A percentile compares a stretch with the other conserved stretches of the same genome.
phyloP scores from a whole-genome alignment of 139 green algal genomes.

The Chlorella sorokiniana region DNA sequence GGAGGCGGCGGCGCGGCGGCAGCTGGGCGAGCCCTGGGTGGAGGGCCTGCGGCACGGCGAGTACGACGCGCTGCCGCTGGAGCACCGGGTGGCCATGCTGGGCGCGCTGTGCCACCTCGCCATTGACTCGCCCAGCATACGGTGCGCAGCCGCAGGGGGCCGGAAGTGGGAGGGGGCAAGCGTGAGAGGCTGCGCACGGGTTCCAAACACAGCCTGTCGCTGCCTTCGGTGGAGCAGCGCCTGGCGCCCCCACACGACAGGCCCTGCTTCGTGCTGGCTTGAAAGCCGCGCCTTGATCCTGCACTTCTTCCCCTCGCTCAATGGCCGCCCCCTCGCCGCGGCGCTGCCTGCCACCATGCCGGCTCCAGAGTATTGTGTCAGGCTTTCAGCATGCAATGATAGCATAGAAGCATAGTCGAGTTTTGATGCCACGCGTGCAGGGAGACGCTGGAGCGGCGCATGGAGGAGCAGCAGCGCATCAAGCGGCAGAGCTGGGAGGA shows the following conservation, averaged over 20 bases:
- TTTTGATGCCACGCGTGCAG: background rate
- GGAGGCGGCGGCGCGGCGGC: background rate
- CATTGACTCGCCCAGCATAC: constrained; percentile 33
- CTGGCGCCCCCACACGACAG: no score
- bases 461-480: constrained; percentile 60
- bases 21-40: constrained; percentile 52
- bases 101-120: constrained; percentile 55
- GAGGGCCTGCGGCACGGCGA: constrained; percentile 44
- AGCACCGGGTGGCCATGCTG: constrained; percentile 65
- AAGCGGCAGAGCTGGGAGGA: constrained; percentile 67
- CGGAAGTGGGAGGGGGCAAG: no score
- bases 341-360: no score
- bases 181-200: no score
- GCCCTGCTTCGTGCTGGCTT: no score
- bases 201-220: no score
- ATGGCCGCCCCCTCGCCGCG: no score
- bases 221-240: no score
- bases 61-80: constrained; percentile 68
- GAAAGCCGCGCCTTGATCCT: background rate
- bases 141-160: no score
- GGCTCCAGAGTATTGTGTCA: no score
- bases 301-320: background rate
- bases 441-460: constrained; percentile 60
- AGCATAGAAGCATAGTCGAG: no score
- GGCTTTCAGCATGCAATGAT: no score